phyloP scores from a whole-genome alignment of 2,329 filamentous ascomycete genomes.

The Colletotrichum noveboracense region DNA sequence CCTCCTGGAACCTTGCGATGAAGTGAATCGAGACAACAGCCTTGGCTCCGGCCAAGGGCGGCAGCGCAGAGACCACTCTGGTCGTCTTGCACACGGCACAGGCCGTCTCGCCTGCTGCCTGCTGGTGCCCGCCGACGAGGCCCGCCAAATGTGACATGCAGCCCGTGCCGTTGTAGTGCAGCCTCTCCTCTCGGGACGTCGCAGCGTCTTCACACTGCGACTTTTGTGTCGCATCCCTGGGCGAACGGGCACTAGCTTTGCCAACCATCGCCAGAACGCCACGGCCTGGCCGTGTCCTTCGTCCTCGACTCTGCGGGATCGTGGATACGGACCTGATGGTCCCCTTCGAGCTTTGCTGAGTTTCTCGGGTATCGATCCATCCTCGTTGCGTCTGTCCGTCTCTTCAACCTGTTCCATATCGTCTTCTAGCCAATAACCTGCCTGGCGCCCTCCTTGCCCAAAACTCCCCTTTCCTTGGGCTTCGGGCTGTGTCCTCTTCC shows the following conservation, averaged over 20 bases:
- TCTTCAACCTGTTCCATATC: neutral
- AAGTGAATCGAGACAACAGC: neutral
- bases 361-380: conserved; percentile 15
- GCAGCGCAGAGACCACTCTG: neutral
- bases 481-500: conserved; percentile 91
- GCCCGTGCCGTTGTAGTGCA: neutral
- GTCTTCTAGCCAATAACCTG: conserved; percentile 70
- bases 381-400: conserved; percentile 8
- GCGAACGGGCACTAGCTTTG: neutral
- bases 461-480: conserved; percentile 88
- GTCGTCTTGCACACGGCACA: neutral
- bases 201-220: neutral
- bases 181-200: neutral
- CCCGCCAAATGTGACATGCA: neutral
- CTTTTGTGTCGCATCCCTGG: neutral
- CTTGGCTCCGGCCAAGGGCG: neutral
- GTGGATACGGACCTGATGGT: neutral
- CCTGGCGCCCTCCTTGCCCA: conserved; percentile 93
- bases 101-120: neutral
- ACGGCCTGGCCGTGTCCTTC: neutral
- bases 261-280: neutral
- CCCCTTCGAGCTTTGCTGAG: neutral
- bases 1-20: neutral
- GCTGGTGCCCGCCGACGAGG: neutral
- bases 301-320: neutral